phyloP scores from a whole-genome alignment of 2,329 filamentous ascomycete species.

The Acrocalymma vagum region DNA sequence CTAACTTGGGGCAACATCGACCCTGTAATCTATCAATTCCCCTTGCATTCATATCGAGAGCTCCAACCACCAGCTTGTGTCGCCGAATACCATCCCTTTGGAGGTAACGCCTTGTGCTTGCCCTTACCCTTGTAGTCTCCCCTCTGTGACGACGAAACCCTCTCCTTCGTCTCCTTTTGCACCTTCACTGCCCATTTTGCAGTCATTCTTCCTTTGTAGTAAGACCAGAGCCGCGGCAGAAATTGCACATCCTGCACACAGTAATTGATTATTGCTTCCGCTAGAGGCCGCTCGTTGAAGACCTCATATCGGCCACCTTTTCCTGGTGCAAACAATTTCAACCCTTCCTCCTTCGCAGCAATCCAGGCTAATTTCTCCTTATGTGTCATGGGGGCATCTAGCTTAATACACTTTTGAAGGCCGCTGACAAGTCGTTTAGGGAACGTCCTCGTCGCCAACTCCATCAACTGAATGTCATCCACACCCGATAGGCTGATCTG shows the following conservation, averaged over 20 bases:
- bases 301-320: slow-evolving; percentile 31
- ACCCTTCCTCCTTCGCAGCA: neutral
- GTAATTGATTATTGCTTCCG: slow-evolving; percentile 24
- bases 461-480: slow-evolving; percentile 32
- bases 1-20: no score
- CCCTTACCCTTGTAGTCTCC: no score
- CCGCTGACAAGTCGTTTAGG: slow-evolving; percentile 10
- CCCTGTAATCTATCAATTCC: no score
- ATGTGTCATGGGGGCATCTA: slow-evolving; percentile 2
- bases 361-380: no score
- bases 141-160: no score
- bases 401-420: slow-evolving; percentile 20
- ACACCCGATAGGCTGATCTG: slow-evolving; percentile 20
- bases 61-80: no score
- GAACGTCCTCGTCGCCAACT: slow-evolving; percentile 16
- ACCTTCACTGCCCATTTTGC: no score
- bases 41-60: no score
- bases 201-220: slow-evolving; percentile 3
- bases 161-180: no score
- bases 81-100: no score
- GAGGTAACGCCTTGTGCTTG: no score
- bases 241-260: slow-evolving; percentile 27
- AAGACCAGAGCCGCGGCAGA: slow-evolving; percentile 15
- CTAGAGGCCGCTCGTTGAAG: slow-evolving; percentile 31
- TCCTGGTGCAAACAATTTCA: neutral